Conservation (phyloP, 495 filamentous ascomycete species). For the Lophiostoma macrostomum region DNA sequence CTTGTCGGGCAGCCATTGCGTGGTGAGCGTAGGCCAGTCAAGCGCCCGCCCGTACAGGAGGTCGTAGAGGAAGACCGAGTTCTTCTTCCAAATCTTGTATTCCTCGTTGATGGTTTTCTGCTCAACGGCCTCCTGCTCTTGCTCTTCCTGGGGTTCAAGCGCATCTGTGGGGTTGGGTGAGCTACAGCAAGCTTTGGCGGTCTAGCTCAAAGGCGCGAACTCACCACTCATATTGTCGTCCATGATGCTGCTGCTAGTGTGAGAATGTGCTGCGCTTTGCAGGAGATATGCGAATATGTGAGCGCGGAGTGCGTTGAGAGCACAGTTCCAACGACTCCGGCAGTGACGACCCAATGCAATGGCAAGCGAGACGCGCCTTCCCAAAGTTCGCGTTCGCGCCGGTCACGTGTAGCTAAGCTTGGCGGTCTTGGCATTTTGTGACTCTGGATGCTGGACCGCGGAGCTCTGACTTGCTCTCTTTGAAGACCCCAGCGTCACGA, state of each 20-base stretch:
- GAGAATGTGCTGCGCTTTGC: neutral
- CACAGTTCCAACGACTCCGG: neutral
- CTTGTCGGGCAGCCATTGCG: conserved; percentile 97
- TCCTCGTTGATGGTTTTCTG: conserved; percentile 94
- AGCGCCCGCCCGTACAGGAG: conserved; percentile 66
- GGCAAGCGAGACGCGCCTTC: conserved; percentile 4
- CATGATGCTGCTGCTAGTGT: conserved; percentile 13
- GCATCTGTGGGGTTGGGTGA: conserved; percentile 35
- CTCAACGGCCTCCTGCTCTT: conserved; percentile 69
- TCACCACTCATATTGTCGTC: conserved; percentile 34
- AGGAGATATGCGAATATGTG: neutral
- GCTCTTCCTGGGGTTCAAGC: conserved; percentile 44
- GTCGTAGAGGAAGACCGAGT: conserved; percentile 92
- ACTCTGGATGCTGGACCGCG: no score
- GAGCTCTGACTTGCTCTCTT: conserved; percentile 17
- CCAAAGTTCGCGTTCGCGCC: conserved; percentile 3
- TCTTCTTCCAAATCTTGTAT: conserved; percentile 99
- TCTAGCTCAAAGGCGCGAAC: no score
- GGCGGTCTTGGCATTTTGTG: neutral
- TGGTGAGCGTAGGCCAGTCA: conserved; percentile 96
- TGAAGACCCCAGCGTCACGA: conserved; percentile 35
- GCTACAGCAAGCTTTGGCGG: neutral
- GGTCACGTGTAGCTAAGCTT: conserved; percentile 5
- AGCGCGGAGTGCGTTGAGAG: neutral
- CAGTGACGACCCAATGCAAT: neutral